Percentiles rank a stretch among this genome's conserved stretches.
Conservation (phyloP, 129 eudicot genomes). For the Silybum marianum region DNA sequence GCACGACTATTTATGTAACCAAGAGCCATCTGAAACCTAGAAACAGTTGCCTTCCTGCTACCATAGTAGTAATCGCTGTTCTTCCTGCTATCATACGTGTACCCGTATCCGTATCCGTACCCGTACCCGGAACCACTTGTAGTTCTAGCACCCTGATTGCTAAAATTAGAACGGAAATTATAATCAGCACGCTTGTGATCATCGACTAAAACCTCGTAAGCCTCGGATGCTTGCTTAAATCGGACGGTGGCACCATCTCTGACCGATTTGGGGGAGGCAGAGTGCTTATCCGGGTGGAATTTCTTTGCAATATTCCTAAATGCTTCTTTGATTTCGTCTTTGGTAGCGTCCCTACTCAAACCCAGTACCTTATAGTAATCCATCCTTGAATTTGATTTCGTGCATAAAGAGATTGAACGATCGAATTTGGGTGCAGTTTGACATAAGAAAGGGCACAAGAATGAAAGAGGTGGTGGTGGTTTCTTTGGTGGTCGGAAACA, state of each 20-base stretch:
- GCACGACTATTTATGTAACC: constrained; percentile 61
- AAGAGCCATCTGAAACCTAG: constrained; percentile 39
- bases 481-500: constrained; percentile 25
- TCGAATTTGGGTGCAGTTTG: background rate
- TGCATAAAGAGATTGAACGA: too few species aligned
- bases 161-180: constrained; percentile 37
- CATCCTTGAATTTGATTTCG: constrained; percentile 35
- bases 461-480: background rate
- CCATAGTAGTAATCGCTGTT: constrained; percentile 14
- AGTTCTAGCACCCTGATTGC: background rate
- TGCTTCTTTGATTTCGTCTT: constrained; percentile 85
- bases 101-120: constrained; percentile 45
- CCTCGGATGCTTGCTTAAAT: constrained; percentile 91
- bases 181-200: constrained; percentile 84
- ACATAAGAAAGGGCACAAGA: background rate
- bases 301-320: constrained; percentile 67
- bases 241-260: constrained; percentile 61
- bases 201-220: constrained; percentile 79
- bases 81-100: constrained; percentile 30
- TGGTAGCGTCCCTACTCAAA: constrained; percentile 51
- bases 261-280: constrained; percentile 54
- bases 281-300: constrained; percentile 93
- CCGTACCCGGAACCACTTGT: constrained; percentile 29
- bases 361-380: constrained; percentile 72
- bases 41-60: constrained; percentile 22